Evolutionary conservation across 2,329 filamentous ascomycete species (phyloP), one percentile per base, ranked within the genome.

Genomic region (Monilinia vaccinii-corymbosi): DNA sequence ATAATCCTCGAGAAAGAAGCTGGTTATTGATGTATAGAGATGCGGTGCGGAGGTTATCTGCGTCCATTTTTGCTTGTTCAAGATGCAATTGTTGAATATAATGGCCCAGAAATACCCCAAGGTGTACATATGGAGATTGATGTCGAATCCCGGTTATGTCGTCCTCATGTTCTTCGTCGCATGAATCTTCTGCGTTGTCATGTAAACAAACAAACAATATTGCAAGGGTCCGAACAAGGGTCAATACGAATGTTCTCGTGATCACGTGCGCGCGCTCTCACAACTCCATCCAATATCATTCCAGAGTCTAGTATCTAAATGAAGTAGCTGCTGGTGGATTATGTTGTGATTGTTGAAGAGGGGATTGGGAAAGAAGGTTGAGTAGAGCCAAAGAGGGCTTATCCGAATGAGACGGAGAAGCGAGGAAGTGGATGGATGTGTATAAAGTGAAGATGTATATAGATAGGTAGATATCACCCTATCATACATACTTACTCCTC

Each of bases 11-110:
- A 5, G 84, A 86, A 14, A 88, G 77, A 47, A 88, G 78, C 70
- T 87, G 84, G 70, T 88, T 88, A 75, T 88, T 88, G 75, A 88
- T 86, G 72, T 88, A 88, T 73, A 84, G 77, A 72, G 85, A 87
- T 16, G 85, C 85, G 67, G 84, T 85, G 62, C 79, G 80, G 48
- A 88, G 76, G 69, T 85, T 87, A 46, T 85, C 81, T 45, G 64
- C 61, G 31, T 72, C 71, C 71, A 72, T 72, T 50, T 40, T 55
- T 53, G 38, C 48, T 34, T 31, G 16, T 28, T 55, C 38, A 36
- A 23, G 18, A 31, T 53, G 14, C 25, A 4, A 32, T 32, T 16
- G 23, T 36, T 38, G 3, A 21, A 11, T 59, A 21, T 16, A 23
- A 18, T 13, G 25, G 23, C 42, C 31, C 8, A 53, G 21, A 31